A percentile compares a stretch with the other conserved stretches of the same genome.
These are phyloP conservation scores for Coemansia sp. DNA, from an alignment of 192 early-diverging fungal species.

Conservation along the genomic window DNA sequence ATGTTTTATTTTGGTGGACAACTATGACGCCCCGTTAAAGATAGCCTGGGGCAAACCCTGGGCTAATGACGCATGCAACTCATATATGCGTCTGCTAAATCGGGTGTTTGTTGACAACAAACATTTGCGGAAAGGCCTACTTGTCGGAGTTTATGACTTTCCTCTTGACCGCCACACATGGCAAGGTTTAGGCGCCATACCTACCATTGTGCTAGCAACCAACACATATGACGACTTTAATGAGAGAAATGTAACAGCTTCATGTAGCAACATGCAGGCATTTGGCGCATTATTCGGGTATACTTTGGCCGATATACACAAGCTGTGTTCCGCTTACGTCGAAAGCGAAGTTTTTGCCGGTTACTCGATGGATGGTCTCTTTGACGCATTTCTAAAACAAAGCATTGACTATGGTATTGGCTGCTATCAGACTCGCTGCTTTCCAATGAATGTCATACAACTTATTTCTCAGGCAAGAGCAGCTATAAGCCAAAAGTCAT, in stretches of 20 bases:
- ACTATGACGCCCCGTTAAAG: background rate
- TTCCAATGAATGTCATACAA: background rate
- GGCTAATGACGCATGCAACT: background rate
- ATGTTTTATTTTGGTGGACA: background rate
- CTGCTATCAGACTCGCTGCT: background rate
- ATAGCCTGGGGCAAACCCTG: background rate
- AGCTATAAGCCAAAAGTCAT: background rate
- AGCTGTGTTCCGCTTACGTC: background rate
- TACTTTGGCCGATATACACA: background rate
- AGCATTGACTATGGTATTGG: background rate
- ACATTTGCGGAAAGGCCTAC: background rate
- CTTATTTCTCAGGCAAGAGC: background rate
- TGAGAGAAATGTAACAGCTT: background rate
- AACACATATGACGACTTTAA: background rate
- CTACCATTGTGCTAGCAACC: conserved; percentile 2
- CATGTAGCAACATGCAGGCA: background rate
- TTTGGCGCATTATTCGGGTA: conserved; percentile 3
- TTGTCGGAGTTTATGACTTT: background rate
- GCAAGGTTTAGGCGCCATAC: background rate
- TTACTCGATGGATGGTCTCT: background rate
- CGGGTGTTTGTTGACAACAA: background rate
- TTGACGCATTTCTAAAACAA: background rate
- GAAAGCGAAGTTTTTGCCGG: background rate
- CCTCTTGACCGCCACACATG: background rate
- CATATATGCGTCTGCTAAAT: background rate